phyloP scores from a whole-genome alignment of 2,329 filamentous ascomycete species.

The Chaetomium olivaceum region DNA sequence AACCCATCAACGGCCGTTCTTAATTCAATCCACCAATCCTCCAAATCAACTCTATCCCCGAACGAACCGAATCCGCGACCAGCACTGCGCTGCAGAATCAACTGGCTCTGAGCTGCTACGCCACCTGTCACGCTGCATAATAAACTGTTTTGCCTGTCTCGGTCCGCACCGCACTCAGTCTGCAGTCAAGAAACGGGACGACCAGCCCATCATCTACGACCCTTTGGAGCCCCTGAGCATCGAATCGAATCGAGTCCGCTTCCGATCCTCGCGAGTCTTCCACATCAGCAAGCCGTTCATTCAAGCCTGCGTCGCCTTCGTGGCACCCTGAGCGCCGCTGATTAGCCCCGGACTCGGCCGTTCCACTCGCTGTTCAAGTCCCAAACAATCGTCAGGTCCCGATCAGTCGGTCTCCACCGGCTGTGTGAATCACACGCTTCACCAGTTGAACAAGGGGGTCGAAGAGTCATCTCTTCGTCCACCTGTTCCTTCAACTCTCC shows the following conservation, averaged over 20 bases:
- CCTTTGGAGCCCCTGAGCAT: conserved; percentile 4
- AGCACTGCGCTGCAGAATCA: conserved; percentile 27
- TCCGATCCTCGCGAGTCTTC: conserved; percentile 7
- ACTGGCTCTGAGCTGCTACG: conserved; percentile 30
- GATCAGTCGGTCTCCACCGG: conserved; percentile 29
- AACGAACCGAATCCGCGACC: conserved; percentile 18
- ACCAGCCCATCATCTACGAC: conserved; percentile 22
- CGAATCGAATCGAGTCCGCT: conserved; percentile 14
- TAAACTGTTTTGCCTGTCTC: not conserved
- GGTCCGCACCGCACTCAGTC: not conserved
- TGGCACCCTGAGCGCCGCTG: conserved; percentile 24
- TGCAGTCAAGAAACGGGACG: not conserved
- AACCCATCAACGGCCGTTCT: conserved; percentile 13
- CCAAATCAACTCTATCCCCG: conserved; percentile 6
- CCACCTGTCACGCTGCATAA: conserved; percentile 15
- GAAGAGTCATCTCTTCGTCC: conserved; percentile 53
- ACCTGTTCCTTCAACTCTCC: conserved; percentile 44
- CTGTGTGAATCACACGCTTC: conserved; percentile 35
- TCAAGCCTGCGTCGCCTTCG: conserved; percentile 11
- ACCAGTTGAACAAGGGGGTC: conserved; percentile 39
- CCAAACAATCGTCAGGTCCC: conserved; percentile 24
- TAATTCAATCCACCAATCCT: not conserved
- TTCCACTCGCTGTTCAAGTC: conserved; percentile 24
- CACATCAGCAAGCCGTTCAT: conserved; percentile 17
- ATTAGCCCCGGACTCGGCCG: conserved; percentile 26